These are phyloP conservation scores for Dictyostelium capitatum DNA, from an alignment of 78 protist genomes.

Conservation along the genomic window DNA sequence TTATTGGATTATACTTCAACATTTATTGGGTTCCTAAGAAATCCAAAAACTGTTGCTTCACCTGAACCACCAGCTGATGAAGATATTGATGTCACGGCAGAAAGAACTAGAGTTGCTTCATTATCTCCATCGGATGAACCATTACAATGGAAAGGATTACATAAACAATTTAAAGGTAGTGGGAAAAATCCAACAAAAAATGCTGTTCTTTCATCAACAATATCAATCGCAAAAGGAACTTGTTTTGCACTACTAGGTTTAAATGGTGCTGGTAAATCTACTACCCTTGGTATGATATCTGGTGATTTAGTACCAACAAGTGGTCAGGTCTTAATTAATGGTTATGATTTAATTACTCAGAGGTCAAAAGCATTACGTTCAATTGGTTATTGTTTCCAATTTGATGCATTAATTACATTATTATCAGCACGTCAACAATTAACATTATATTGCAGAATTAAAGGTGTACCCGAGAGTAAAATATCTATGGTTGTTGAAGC, in stretches of 20 bases:
- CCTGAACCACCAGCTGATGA: slow-evolving; percentile 30
- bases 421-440: slow-evolving; percentile 79
- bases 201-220: slow-evolving; percentile 46
- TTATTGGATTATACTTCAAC: slow-evolving; percentile 34
- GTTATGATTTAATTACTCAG: slow-evolving; percentile 44
- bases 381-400: slow-evolving; percentile 51
- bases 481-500: slow-evolving; percentile 5
- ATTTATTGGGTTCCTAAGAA: slow-evolving; percentile 24
- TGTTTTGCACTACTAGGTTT: slow-evolving; percentile 55
- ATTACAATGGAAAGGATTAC: slow-evolving; percentile 14
- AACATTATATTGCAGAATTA: slow-evolving; percentile 37
- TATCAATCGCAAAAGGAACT: slow-evolving; percentile 58
- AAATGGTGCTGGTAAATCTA: slow-evolving; percentile 90
- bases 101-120: slow-evolving; percentile 16
- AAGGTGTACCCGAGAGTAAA: slow-evolving; percentile 55
- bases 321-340: slow-evolving; percentile 90
- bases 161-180: slow-evolving; percentile 33
- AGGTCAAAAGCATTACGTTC: slow-evolving; percentile 40
- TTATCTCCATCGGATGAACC: background rate
- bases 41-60: slow-evolving; percentile 26
- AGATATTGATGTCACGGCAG: slow-evolving; percentile 49
- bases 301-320: slow-evolving; percentile 89
- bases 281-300: slow-evolving; percentile 91
- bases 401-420: slow-evolving; percentile 56
- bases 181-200: slow-evolving; percentile 55